Evolutionary conservation across 2,329 filamentous ascomycete genomes (phyloP).

Genomic region (Curvularia eragrostidis): DNA sequence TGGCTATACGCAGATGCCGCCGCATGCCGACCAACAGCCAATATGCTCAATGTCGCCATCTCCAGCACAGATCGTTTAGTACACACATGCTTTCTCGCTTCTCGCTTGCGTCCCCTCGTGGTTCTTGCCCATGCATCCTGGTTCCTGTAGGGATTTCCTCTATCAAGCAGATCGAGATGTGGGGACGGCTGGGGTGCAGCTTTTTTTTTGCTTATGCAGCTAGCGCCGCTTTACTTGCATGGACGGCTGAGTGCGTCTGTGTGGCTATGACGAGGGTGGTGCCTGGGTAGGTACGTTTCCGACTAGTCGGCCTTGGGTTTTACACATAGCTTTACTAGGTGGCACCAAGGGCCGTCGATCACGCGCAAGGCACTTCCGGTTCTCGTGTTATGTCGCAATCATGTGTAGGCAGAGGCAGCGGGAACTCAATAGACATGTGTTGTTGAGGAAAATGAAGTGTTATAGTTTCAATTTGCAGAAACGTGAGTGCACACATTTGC

Average conservation of each 20-base stretch:
- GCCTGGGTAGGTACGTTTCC: background rate
- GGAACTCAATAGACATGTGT: background rate
- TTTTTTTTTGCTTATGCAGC: background rate
- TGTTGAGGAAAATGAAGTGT: background rate
- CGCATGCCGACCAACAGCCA: background rate
- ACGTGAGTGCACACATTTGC: background rate
- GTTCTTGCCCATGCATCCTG: background rate
- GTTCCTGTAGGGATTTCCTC: background rate
- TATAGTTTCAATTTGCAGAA: background rate
- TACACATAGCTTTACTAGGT: background rate
- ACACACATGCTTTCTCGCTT: background rate
- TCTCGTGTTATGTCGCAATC: background rate
- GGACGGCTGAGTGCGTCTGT: background rate
- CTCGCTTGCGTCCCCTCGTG: background rate
- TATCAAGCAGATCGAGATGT: background rate
- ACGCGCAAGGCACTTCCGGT: background rate
- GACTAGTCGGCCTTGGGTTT: background rate
- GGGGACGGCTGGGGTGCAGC: background rate
- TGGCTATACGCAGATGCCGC: constrained; percentile 1
- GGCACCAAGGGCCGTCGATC: background rate
- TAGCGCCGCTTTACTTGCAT: background rate
- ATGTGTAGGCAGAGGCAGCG: background rate
- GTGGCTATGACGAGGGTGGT: background rate
- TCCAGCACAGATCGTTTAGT: background rate
- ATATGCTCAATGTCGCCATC: background rate